Base-by-base conservation (phyloP, 1,284 basidiomycete genomes). In the Microstroma glucosiphilum region DNA sequence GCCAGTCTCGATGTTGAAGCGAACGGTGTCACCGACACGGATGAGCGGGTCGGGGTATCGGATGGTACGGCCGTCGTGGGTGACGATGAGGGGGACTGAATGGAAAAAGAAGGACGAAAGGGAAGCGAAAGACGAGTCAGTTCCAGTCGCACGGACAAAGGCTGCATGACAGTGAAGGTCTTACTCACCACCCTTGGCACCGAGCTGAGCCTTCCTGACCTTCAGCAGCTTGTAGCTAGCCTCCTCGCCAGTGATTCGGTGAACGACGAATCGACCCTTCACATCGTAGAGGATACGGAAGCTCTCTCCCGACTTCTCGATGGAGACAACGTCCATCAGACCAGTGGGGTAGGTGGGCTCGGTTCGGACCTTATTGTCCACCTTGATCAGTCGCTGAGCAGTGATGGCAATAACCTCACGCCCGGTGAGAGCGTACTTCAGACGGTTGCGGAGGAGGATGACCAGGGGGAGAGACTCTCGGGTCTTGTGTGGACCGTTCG, bases 251-350 rank as follows among this genome's bases (percentile, higher is more conserved):
- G 92, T 93, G 86, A 99, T 98, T 80, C 96, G 92, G 87, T 99
- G 94, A 82, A 98, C 94, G 70, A 92, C 90, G 85, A 99, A 99
- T 76, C 94, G 93, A 58, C 60, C 75, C 86, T 99, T 99, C 83
- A 96, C 88, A 81, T 98, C 96, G 86, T 98, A 98, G 58, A 99
- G 86, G 74, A 98, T 87, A 82, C 94, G 94, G 89, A 98, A 99
- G 86, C 97, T 89, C 84, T 99, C 94, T 83, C 90, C 91, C 57
- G 94, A 97, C 82, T 93, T 93, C 83, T 98, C 96, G 74, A 99
- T 91, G 65, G 91, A 87, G 81, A 99, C 86, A 67, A 97, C 94
- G 82, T 98, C 92, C 91, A 89, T 89, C 87, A 96, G 98, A 70
- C 94, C 94, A 76, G 93, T 86, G 70, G 94, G 94, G 86, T 88